phyloP scores from a whole-genome alignment of 768 basidiomycete genomes.

The Scleroderma citrinum region DNA sequence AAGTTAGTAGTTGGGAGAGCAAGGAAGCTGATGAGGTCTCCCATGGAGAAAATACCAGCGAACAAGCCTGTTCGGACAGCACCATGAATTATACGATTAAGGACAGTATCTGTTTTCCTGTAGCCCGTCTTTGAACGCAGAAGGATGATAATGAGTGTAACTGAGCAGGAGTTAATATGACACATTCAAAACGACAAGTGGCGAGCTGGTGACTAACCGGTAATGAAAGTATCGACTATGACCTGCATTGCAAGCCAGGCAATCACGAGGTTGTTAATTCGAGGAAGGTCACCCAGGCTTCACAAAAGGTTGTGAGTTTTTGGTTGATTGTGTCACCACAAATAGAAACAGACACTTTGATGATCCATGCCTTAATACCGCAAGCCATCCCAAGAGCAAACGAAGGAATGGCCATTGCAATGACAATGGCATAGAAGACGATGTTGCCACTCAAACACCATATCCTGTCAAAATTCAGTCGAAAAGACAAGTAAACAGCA shows the following conservation, averaged over 20 bases:
- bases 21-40: conserved; percentile 38
- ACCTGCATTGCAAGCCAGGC: conserved; percentile 46
- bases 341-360: conserved; percentile 36
- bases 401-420: conserved; percentile 32
- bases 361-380: conserved; percentile 38
- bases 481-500: neutral
- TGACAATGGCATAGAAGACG: conserved; percentile 30
- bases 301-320: too few relatives aligned
- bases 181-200: neutral
- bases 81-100: conserved; percentile 49
- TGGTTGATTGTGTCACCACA: too few relatives aligned
- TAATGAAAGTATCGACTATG: conserved; percentile 38
- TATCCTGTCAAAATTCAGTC: conserved; percentile 7
- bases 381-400: conserved; percentile 40
- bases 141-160: conserved; percentile 25
- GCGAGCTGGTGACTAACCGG: conserved; percentile 22
- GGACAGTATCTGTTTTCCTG: conserved; percentile 44
- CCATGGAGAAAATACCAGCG: conserved; percentile 45
- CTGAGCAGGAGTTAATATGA: conserved; percentile 7
- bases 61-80: conserved; percentile 52
- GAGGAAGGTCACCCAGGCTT: conserved; percentile 38
- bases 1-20: conserved; percentile 24
- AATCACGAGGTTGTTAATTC: conserved; percentile 37
- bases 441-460: conserved; percentile 8
- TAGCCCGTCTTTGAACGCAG: conserved; percentile 45